Evolutionary conservation across 225 moss, liverwort and hornwort genomes (phyloP).

Genomic region (Lunularia cruciata): DNA sequence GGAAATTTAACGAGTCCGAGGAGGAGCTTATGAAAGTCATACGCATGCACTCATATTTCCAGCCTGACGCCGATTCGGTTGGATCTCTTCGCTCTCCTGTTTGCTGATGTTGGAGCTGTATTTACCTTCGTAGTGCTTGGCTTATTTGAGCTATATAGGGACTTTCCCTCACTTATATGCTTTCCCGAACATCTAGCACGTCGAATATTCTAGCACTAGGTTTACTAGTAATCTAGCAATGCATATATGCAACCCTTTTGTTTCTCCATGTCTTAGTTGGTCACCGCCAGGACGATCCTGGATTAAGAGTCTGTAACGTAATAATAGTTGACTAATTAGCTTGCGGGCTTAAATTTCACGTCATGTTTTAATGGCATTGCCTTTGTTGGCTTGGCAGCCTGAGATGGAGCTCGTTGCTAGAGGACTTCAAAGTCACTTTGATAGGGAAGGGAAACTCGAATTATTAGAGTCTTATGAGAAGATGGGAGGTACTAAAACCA

Average conservation of each 20-base stretch:
- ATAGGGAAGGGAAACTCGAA: slow-evolving; percentile 37
- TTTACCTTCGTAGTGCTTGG: too few species aligned
- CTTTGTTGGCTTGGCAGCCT: slow-evolving; percentile 32
- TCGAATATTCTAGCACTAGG: too few species aligned
- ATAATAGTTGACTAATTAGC: too few species aligned
- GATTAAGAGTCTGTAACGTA: too few species aligned
- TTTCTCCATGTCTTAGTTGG: too few species aligned
- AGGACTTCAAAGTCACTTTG: slow-evolving; percentile 43
- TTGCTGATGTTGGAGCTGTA: not conserved
- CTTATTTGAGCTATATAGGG: too few species aligned
- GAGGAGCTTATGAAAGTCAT: slow-evolving; percentile 41
- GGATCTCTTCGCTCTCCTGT: not conserved
- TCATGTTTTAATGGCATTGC: not conserved
- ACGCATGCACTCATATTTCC: slow-evolving; percentile 33
- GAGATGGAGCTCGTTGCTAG: slow-evolving; percentile 53
- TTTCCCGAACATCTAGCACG: too few species aligned
- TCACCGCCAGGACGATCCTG: too few species aligned
- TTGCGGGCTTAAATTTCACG: not conserved
- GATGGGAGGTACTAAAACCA: slow-evolving; percentile 41
- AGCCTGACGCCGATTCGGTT: slow-evolving; percentile 42
- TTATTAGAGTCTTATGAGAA: slow-evolving; percentile 30
- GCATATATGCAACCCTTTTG: too few species aligned
- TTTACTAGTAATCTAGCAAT: too few species aligned
- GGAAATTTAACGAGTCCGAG: slow-evolving; percentile 30
- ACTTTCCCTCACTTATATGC: too few species aligned